Evolutionary conservation across 2,329 filamentous ascomycete genomes (phyloP).

Genomic region (Hymenoscyphus linearis): DNA sequence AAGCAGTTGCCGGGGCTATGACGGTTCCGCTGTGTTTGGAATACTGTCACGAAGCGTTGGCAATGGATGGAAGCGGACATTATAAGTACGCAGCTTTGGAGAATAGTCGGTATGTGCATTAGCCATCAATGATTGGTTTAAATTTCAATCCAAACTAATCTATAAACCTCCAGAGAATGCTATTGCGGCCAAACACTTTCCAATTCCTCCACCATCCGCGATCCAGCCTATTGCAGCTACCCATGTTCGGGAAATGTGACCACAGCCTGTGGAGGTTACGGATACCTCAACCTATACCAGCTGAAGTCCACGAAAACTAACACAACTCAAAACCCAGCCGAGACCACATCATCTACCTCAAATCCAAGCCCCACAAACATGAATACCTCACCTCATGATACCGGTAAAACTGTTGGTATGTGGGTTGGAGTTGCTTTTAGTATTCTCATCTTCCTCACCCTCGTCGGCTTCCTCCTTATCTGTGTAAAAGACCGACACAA

Average conservation of each 20-base stretch:
- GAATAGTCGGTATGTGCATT: constrained; percentile 12
- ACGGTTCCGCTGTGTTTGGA: constrained; percentile 18
- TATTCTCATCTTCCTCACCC: constrained; percentile 1
- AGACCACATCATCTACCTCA: background rate
- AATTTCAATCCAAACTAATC: background rate
- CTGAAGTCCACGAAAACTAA: constrained; percentile 4
- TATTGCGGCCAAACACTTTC: constrained; percentile 18
- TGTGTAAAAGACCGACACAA: background rate
- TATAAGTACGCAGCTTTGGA: constrained; percentile 18
- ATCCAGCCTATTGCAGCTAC: constrained; percentile 7
- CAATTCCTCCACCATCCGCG: constrained; percentile 2
- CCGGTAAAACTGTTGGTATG: background rate
- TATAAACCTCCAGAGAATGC: constrained; percentile 8
- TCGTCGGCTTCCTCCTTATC: background rate
- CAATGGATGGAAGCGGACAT: constrained; percentile 1
- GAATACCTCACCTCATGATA: background rate
- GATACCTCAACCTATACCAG: constrained; percentile 11
- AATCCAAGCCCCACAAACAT: background rate
- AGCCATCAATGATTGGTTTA: background rate
- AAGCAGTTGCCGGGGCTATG: constrained; percentile 5
- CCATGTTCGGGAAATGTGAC: constrained; percentile 10
- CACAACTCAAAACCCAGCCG: background rate
- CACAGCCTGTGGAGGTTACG: constrained; percentile 9
- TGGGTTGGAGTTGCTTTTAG: constrained; percentile 3
- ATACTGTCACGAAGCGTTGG: constrained; percentile 7